These are phyloP conservation scores for Gaeumannomyces tritici DNA, from an alignment of 2,329 filamentous ascomycete species.

Conservation along the genomic window DNA sequence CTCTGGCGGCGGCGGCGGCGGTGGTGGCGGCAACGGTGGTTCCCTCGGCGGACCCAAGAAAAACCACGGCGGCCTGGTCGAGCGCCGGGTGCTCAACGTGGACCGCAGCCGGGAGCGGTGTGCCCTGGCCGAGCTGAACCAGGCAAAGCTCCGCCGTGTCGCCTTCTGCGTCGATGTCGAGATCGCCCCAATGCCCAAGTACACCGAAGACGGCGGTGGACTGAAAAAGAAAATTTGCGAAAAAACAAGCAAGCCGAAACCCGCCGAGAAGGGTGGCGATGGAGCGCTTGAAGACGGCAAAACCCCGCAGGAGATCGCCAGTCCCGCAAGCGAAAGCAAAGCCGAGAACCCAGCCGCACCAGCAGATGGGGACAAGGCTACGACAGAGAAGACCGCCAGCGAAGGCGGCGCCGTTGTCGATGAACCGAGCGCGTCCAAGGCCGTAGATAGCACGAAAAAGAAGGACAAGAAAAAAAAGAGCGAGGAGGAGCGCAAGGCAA, in stretches of 20 bases:
- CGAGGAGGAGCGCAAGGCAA: slow-evolving; percentile 83
- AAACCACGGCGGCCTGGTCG: slow-evolving; percentile 60
- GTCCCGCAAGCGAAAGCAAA: background rate
- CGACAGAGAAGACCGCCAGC: slow-evolving; percentile 15
- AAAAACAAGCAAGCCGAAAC: slow-evolving; percentile 52
- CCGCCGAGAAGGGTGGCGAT: slow-evolving; percentile 63
- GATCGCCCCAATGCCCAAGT: slow-evolving; percentile 79
- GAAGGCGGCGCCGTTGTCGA: background rate
- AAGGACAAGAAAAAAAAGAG: slow-evolving; percentile 95
- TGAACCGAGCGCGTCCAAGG: slow-evolving; percentile 4
- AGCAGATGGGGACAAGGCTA: slow-evolving; percentile 29
- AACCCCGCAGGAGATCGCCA: slow-evolving; percentile 41
- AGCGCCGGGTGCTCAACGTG: slow-evolving; percentile 75
- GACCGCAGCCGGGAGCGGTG: slow-evolving; percentile 73
- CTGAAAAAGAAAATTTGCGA: slow-evolving; percentile 28
- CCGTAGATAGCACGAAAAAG: slow-evolving; percentile 48
- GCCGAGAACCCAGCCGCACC: slow-evolving; percentile 4
- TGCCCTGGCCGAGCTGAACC: slow-evolving; percentile 67
- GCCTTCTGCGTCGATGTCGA: slow-evolving; percentile 97
- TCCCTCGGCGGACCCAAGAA: slow-evolving; percentile 32
- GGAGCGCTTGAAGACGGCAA: slow-evolving; percentile 62
- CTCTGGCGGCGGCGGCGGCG: slow-evolving; percentile 23
- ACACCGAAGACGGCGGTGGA: slow-evolving; percentile 49
- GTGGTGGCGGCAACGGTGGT: slow-evolving; percentile 24
- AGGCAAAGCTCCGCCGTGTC: slow-evolving; percentile 74